phyloP scores from a whole-genome alignment of 148 eudicot genomes.

The Silene uniflora region DNA sequence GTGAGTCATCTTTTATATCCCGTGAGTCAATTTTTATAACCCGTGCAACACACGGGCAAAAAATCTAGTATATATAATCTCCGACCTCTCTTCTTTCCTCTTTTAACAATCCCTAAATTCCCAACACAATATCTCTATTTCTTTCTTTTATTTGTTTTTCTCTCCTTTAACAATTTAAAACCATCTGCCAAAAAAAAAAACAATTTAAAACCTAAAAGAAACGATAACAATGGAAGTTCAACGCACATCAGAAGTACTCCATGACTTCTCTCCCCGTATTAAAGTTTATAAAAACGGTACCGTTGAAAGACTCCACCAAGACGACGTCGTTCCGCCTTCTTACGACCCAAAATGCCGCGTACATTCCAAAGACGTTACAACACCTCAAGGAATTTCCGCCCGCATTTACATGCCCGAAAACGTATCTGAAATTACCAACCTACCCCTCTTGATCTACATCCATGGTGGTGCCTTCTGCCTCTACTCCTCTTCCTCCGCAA shows the following conservation, averaged over 20 bases:
- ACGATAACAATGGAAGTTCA: conserved; percentile 8
- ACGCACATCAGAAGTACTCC: conserved; percentile 25
- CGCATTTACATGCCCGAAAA: conserved; percentile 28
- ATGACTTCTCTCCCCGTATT: conserved; percentile 46
- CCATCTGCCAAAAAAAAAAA: too few species aligned
- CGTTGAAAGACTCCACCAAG: conserved; percentile 25
- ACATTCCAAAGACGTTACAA: conserved; percentile 35
- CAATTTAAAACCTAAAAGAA: not conserved
- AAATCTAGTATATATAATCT: too few species aligned
- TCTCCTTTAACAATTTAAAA: too few species aligned
- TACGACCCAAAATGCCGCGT: conserved; percentile 28
- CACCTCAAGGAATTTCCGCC: conserved; percentile 25
- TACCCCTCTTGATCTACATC: conserved; percentile 37
- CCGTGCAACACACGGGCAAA: too few species aligned
- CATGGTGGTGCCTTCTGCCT: conserved; percentile 52
- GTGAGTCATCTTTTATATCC: too few species aligned
- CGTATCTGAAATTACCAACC: conserved; percentile 1
- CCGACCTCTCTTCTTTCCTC: too few species aligned
- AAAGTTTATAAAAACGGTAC: conserved; percentile 37
- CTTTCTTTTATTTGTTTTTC: too few species aligned
- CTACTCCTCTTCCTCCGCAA: conserved; percentile 31
- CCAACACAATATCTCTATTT: too few species aligned
- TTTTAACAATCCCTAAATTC: too few species aligned
- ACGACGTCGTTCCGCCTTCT: conserved; percentile 22
- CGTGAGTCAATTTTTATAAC: too few species aligned